phyloP scores from a whole-genome alignment of 2,329 filamentous ascomycete genomes.

The Trichothecium roseum region DNA sequence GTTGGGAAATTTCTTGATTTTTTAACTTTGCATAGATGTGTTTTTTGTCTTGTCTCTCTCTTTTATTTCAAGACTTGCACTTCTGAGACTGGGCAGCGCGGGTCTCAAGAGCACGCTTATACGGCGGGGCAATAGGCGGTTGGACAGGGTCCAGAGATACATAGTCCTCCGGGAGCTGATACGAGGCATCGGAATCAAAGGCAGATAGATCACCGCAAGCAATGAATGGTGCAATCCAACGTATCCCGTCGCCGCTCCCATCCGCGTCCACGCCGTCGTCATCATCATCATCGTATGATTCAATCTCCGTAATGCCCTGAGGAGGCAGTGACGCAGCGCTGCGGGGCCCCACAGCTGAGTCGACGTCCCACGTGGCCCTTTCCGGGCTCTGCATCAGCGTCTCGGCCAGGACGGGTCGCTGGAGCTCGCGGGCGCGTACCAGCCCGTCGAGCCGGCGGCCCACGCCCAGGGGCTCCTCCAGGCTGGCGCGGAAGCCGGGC shows the following conservation, averaged over 20 bases:
- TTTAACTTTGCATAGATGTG: no score
- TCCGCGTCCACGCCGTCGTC: slow-evolving; percentile 17
- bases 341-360: no score
- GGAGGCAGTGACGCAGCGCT: slow-evolving; percentile 8
- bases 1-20: no score
- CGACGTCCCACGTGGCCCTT: slow-evolving; percentile 31
- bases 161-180: slow-evolving; percentile 76
- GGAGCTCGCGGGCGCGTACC: slow-evolving; percentile 30
- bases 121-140: slow-evolving; percentile 90
- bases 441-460: slow-evolving; percentile 43
- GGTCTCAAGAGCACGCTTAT: slow-evolving; percentile 81
- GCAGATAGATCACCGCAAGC: slow-evolving; percentile 94
- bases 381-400: slow-evolving; percentile 33
- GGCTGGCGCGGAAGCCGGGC: slow-evolving; percentile 60
- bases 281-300: slow-evolving; percentile 34
- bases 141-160: slow-evolving; percentile 86
- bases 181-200: slow-evolving; percentile 93
- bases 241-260: slow-evolving; percentile 16
- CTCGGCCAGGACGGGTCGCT: slow-evolving; percentile 28
- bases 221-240: slow-evolving; percentile 92
- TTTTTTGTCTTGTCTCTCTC: slow-evolving; percentile 6
- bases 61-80: no score
- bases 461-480: slow-evolving; percentile 65
- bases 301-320: slow-evolving; percentile 33
- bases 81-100: slow-evolving; percentile 21